Base-by-base conservation (phyloP, 495 filamentous ascomycete genomes). In the Penicillium crystallinum region DNA sequence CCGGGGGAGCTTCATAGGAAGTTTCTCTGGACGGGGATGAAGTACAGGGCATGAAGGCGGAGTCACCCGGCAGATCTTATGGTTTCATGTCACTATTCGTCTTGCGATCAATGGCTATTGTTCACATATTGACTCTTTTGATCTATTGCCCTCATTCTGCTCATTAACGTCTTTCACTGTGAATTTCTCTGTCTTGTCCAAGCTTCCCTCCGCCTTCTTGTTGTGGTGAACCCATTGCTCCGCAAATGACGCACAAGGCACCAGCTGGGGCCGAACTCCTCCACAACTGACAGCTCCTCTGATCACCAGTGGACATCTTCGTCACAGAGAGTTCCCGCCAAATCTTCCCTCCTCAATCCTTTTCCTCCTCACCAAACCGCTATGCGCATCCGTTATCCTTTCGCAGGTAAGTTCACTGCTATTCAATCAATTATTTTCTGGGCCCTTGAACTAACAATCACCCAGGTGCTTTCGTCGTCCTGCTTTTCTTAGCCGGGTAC, bases 401-500 rank as follows among this genome's bases (percentile, higher is more conserved):
- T 91, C 61, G 86, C 87, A 66, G 82, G 88, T 89, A 55, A 57
- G 74, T 56, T 36, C n/a, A n/a, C n/a, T n/a, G n/a, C n/a, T n/a
- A n/a, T n/a, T n/a, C n/a, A n/a, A n/a, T n/a, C n/a, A n/a, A n/a
- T 52, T 44, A 27, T 21, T 31, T 25, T 54, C 42, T 36, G 17
- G 59, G 42, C 46, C 49, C 39, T 44, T 44, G 27, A 46, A 52
- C 53, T 65, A 46, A 62, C 45, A 18, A 39, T 49, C 25, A 40
- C 36, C 30, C 23, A 49, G 90, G 82, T 66, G 79, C 85, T 51
- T 97, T 97, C 67, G 63, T 84, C 72, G 76, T 86, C 64, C 80
- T 97, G 60, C 72, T 87, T 59, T 73, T 95, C 46, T 65, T 86
- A 39, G 79, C 91, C 34, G 89, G 75, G 50, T 96, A 93, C 69